These are phyloP conservation scores for Perilla frutescens DNA, from an alignment of 257 asterid species.

Conservation along the genomic window DNA sequence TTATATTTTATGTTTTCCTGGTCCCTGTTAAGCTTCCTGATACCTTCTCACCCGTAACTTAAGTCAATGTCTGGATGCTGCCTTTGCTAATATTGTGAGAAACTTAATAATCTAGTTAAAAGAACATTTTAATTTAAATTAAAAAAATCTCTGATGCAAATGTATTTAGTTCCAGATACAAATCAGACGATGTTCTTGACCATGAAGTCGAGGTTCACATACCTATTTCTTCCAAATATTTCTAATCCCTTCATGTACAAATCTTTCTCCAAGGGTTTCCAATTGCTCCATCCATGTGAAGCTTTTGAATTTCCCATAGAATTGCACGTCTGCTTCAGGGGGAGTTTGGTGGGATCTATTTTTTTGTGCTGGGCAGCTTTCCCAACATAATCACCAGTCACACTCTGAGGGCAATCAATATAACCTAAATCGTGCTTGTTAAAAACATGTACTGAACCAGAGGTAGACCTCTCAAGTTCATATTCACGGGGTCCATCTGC, in stretches of 20 bases:
- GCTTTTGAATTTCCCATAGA: conserved; percentile 40
- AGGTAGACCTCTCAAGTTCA: conserved; percentile 42
- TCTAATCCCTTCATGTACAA: conserved; percentile 84
- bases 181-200: conserved; percentile 24
- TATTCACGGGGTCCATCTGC: conserved; percentile 40
- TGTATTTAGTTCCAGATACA: conserved; percentile 20
- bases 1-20: background rate
- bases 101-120: background rate
- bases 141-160: conserved; percentile 2
- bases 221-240: conserved; percentile 97
- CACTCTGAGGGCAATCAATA: conserved; percentile 31
- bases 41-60: background rate
- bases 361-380: conserved; percentile 43
- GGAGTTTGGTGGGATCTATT: conserved; percentile 40
- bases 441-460: conserved; percentile 38
- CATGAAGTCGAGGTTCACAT: conserved; percentile 24
- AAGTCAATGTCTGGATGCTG: conserved; percentile 14
- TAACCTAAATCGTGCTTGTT: conserved; percentile 37
- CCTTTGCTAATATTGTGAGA: conserved; percentile 12
- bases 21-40: background rate
- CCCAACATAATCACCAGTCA: conserved; percentile 36
- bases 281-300: conserved; percentile 42
- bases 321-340: conserved; percentile 39
- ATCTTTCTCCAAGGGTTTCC: conserved; percentile 95
- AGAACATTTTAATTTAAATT: background rate